Evolutionary conservation across 176 grass and related monocot genomes (phyloP), one percentile per base, ranked within the genome.

Genomic region (Carex cristatella): DNA sequence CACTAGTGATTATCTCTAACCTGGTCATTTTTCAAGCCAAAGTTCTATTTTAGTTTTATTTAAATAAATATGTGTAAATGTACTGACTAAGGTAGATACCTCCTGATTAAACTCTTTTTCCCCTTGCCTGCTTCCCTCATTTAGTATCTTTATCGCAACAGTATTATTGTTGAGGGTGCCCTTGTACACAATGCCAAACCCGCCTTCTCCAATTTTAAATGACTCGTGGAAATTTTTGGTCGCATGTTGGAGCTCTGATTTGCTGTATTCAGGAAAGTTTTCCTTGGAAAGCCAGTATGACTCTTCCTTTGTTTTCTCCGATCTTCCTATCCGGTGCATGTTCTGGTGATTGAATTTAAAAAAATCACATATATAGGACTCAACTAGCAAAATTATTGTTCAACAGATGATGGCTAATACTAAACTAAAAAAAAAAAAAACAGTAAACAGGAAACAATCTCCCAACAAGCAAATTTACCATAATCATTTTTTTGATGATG

Each of bases 191-290:
- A 31, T 55, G n/a, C 81, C 81, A 54, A 49, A 84, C 2, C 81
- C 81, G 14, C 81, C 81, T 84, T 70, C 81, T 84, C 81, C 81
- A 48, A 84, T 40, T 18, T 70, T 84, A 5, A 68, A 51, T 48
- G 59, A 42, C 7, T 84, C 63, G 16, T 84, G 8, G 63, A 84
- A 84, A 35, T 84, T 66, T 23, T 83, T 83, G 65, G 81, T 69
- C 51, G 81, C 81, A 10, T 83, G n/a, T 38, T 83, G 19, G 7
- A 83, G n/a, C 37, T 57, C 81, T 7, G 33, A 30, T 16, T 83
- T 9, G 10, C 38, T 54, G 40, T 69, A 83, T 33, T 83, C 38
- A 10, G n/a, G 11, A 54, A 54, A 69, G 14, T 58, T 3, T 15
- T 3, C 56, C 56, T 58, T 58, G 15, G 0, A 16, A 15, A 58